phyloP scores from a whole-genome alignment of 352 stramenopile species.

The Globisporangium cystogenes region DNA sequence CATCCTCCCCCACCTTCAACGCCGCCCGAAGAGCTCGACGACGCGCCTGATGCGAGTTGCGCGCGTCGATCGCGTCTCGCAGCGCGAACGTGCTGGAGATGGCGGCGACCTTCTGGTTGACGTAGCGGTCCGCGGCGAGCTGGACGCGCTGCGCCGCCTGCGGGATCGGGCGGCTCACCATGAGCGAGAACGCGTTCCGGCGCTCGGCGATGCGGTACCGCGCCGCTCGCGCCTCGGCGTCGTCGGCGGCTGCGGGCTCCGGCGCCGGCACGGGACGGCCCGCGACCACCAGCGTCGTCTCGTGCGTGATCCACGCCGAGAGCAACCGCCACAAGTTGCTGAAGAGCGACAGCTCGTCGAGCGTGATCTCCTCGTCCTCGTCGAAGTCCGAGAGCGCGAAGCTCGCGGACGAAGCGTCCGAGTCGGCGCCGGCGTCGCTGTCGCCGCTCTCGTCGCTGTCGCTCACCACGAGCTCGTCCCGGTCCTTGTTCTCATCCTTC shows the following conservation, averaged over 20 bases:
- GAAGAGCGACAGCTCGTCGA: conserved; percentile 64
- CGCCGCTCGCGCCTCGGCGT: conserved; percentile 34
- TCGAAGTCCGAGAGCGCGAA: conserved; percentile 65
- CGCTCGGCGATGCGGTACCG: conserved; percentile 54
- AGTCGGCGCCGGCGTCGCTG: conserved; percentile 6
- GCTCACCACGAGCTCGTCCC: conserved; percentile 56
- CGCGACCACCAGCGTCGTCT: conserved; percentile 57
- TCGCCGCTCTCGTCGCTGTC: conserved; percentile 51
- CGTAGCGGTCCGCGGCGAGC: conserved; percentile 44
- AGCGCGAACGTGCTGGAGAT: conserved; percentile 57
- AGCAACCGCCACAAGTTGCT: conserved; percentile 71
- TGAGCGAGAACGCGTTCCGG: conserved; percentile 61
- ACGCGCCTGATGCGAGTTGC: conserved; percentile 52
- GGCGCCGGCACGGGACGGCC: conserved; percentile 19
- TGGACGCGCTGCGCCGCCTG: conserved; percentile 44
- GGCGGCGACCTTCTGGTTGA: conserved; percentile 45
- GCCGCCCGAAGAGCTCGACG: too few species aligned
- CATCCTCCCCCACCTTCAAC: too few species aligned
- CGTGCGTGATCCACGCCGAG: conserved; percentile 63
- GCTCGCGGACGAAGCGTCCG: conserved; percentile 44
- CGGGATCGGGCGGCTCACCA: conserved; percentile 46
- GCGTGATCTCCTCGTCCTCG: conserved; percentile 60
- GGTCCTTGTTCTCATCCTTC: conserved; percentile 24
- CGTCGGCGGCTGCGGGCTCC: conserved; percentile 5
- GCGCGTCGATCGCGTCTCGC: conserved; percentile 56